Conservation (phyloP, 140 eudicot genomes). For the Erigeron philadelphicus region DNA sequence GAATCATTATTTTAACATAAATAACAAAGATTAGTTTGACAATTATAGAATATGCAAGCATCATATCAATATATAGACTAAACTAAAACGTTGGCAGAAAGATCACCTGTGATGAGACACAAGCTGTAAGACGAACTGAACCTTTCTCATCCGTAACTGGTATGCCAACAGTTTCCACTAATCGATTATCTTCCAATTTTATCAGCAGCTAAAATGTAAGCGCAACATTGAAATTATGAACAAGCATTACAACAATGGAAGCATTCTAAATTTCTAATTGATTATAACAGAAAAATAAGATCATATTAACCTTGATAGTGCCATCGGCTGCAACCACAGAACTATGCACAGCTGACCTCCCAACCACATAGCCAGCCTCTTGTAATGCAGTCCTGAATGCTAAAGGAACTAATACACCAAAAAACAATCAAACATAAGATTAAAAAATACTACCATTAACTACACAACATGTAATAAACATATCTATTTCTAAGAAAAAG, state of each 20-base stretch:
- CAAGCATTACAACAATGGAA: background rate
- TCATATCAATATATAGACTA: background rate
- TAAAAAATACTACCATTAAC: background rate
- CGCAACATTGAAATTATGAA: conserved; percentile 3
- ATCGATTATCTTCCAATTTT: conserved; percentile 74
- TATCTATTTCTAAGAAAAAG: background rate
- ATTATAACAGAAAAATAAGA: background rate
- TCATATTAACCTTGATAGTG: conserved; percentile 62
- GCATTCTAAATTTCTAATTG: background rate
- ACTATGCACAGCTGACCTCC: conserved; percentile 69
- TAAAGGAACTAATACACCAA: conserved; percentile 60
- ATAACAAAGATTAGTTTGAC: conserved; percentile 2
- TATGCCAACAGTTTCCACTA: conserved; percentile 98
- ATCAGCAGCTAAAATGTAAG: conserved; percentile 54
- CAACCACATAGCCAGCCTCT: conserved; percentile 90
- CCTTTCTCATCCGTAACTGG: conserved; percentile 85
- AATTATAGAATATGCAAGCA: background rate
- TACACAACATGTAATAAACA: background rate
- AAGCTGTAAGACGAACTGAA: conserved; percentile 85
- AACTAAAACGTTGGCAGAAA: conserved; percentile 11
- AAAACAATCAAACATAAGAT: background rate
- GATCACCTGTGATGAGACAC: conserved; percentile 98
- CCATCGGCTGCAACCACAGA: conserved; percentile 82
- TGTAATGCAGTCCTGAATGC: conserved; percentile 74
- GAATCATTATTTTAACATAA: conserved; percentile 1